These are phyloP conservation scores for Phlyctochytrium arcticum DNA, from an alignment of 192 early-diverging fungal genomes.

Conservation along the genomic window DNA sequence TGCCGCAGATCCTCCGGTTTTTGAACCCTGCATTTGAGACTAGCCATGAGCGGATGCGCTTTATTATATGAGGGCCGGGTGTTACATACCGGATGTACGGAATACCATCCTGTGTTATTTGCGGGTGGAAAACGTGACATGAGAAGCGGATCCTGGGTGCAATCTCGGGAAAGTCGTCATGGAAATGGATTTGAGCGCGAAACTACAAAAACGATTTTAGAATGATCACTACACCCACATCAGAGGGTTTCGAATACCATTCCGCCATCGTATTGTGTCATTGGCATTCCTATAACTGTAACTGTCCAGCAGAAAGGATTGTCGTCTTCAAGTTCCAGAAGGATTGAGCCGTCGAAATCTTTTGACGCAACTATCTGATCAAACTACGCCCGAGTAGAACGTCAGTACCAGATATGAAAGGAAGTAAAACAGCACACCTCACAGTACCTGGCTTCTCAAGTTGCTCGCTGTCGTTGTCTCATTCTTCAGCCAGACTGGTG, in stretches of 20 bases:
- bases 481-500: constrained; percentile 39
- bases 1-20: constrained; percentile 46
- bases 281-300: constrained; percentile 46
- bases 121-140: constrained; percentile 58
- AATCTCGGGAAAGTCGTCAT: constrained; percentile 52
- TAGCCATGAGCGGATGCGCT: neutral
- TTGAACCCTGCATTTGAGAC: constrained; percentile 20
- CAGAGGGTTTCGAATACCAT: too few species aligned
- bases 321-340: constrained; percentile 44
- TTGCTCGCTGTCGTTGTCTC: constrained; percentile 52
- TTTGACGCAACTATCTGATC: constrained; percentile 51
- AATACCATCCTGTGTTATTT: constrained; percentile 54
- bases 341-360: constrained; percentile 38
- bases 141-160: constrained; percentile 50
- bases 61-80: neutral
- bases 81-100: constrained; percentile 45
- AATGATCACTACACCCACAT: too few species aligned
- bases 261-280: constrained; percentile 27
- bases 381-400: constrained; percentile 31
- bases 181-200: constrained; percentile 49
- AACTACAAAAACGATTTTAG: constrained; percentile 26
- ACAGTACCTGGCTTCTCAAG: constrained; percentile 36
- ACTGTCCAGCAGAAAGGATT: constrained; percentile 62
- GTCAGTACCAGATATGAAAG: neutral
- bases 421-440: neutral